phyloP scores from a whole-genome alignment of 179 eudicot genomes.

The Spergularia azorica region DNA sequence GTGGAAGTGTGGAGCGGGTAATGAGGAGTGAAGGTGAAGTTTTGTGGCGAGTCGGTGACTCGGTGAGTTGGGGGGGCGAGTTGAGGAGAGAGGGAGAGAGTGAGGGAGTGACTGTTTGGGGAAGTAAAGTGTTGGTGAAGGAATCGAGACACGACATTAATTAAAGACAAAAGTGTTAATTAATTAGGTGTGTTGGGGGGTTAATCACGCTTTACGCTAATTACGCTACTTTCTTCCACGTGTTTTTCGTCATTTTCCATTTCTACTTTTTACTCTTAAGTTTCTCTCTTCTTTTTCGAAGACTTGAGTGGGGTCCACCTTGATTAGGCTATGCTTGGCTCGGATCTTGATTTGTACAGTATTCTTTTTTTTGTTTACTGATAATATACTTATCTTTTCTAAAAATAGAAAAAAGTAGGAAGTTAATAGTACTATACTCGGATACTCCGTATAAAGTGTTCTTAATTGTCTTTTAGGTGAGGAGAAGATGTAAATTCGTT shows the following conservation, averaged over 20 bases:
- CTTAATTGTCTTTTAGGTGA: no score
- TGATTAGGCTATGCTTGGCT: no score
- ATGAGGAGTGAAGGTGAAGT: no score
- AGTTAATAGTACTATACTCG: no score
- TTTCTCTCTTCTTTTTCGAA: not conserved
- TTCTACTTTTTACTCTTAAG: not conserved
- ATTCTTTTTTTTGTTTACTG: no score
- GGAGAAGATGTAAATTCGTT: no score
- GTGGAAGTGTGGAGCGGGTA: no score
- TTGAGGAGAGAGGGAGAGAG: not conserved
- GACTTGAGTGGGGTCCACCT: no score
- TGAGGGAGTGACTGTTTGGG: not conserved
- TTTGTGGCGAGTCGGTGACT: conserved; percentile 4
- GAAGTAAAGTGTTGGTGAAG: not conserved
- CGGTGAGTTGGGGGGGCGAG: not conserved
- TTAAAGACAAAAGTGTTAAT: not conserved
- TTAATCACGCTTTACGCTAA: conserved; percentile 6
- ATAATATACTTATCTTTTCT: no score
- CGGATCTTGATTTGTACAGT: no score
- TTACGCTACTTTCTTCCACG: conserved; percentile 10
- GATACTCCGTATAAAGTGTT: no score
- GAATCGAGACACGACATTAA: conserved; percentile 17
- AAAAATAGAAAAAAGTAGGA: no score
- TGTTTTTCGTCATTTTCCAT: not conserved
- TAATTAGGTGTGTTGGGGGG: not conserved